Base-by-base conservation (phyloP, 2,329 filamentous ascomycete species). In the Exophiala spinifera region DNA sequence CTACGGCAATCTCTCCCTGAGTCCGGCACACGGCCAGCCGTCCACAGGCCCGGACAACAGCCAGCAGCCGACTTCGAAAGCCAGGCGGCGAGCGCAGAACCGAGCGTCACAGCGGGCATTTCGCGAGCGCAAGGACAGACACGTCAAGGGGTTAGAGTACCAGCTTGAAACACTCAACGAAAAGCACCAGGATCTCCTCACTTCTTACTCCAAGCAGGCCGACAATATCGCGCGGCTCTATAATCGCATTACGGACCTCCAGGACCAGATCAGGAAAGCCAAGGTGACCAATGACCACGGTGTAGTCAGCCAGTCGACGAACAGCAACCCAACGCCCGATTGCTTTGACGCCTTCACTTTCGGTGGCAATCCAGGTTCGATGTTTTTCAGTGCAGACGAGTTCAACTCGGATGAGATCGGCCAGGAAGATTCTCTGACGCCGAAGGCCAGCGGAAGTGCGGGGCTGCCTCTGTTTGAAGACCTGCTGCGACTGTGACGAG, bases 51-150 rank as follows among this genome's bases (percentile, higher is more conserved):
- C 19, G 47, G 54, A 43, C 33, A 53, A 14, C 21, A 21, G 3
- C 28, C 23, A 8, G 44, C 43, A 28, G 46, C 50, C 3, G 31
- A n/a, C 6, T 53, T 36, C 21, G 15, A 42, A 65, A 95, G 90
- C 95, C 14, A 39, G 95, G 75, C 87, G 91, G 33, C 96, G 97
- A 76, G 92, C 92, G 8, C 91, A 96, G 68, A 96, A 96, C 64
- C 83, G 91, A 61, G 91, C 91, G 7, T 91, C 91, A 4, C 91
- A 96, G 72, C 84, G 91, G 51, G 91, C 91, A 4, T 96, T 96
- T 79, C 85, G 91, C 51, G 91, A 96, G 71, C 87, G 91, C 59
- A 96, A 96, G 74, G 91, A 96, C 71, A 91, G 87, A 74, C 91
- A 95, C 65, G 70, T 94, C 40, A 90, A 89, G 69, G 87, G 91